phyloP scores from a whole-genome alignment of 257 asterid genomes.

The Capsicum rhomboideum region DNA sequence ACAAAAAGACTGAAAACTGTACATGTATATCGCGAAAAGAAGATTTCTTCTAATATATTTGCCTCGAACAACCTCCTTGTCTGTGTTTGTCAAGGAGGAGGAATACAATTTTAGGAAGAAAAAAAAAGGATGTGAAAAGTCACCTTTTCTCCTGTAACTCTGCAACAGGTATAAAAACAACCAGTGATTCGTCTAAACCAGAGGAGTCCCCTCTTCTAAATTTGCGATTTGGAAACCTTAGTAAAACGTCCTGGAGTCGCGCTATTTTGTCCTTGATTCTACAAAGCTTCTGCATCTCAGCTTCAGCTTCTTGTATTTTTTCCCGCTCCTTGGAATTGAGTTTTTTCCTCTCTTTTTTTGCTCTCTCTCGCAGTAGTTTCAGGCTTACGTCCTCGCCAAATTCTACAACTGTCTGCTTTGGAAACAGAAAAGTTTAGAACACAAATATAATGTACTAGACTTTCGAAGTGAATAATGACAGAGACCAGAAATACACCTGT shows the following conservation, averaged over 20 bases:
- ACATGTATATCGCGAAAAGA: background rate
- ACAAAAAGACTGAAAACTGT: background rate
- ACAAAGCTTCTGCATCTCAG: constrained; percentile 73
- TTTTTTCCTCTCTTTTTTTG: constrained; percentile 52
- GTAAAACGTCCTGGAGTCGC: constrained; percentile 41
- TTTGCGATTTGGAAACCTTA: constrained; percentile 29
- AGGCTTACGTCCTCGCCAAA: constrained; percentile 69
- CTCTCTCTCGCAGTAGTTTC: constrained; percentile 56
- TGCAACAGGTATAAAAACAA: constrained; percentile 70
- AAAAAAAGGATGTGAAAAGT: background rate
- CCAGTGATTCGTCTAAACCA: constrained; percentile 22
- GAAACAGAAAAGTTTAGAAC: background rate
- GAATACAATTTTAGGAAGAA: background rate
- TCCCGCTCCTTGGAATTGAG: constrained; percentile 21
- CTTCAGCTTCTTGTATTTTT: constrained; percentile 36
- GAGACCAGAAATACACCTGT: background rate
- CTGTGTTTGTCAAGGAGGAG: background rate
- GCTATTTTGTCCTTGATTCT: constrained; percentile 56
- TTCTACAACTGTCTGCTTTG: constrained; percentile 42
- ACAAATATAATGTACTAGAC: background rate
- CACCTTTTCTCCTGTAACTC: constrained; percentile 67
- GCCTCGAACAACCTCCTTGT: background rate
- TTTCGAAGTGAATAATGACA: background rate
- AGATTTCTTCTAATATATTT: background rate
- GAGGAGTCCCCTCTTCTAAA: constrained; percentile 19